Percentiles rank a stretch among this genome's conserved stretches.
phyloP scores from a whole-genome alignment of 2,329 filamentous ascomycete genomes.

The Chrysoporthe deuterocubensis region DNA sequence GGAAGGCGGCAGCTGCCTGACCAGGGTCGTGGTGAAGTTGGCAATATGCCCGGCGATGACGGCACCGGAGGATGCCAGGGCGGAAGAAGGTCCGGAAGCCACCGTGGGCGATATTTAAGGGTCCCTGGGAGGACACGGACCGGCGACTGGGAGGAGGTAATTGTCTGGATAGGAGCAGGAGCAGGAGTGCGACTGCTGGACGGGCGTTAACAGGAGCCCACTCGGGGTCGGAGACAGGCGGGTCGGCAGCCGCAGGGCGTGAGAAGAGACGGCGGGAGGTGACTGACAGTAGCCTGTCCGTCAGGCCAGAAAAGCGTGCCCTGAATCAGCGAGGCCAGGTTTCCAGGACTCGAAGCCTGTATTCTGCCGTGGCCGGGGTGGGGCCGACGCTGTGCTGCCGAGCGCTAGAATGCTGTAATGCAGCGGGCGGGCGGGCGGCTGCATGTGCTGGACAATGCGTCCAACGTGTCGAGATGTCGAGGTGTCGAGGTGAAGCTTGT shows the following conservation, averaged over 20 bases:
- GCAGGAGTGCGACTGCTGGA: background rate
- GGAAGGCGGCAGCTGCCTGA: constrained; percentile 46
- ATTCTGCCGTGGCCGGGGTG: constrained; percentile 26
- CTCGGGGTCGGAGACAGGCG: background rate
- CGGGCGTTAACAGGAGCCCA: background rate
- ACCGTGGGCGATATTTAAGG: constrained; percentile 55
- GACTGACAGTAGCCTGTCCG: background rate
- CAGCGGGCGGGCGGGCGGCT: constrained; percentile 4
- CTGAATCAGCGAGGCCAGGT: constrained; percentile 11
- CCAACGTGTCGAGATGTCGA: background rate
- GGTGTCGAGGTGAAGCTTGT: background rate
- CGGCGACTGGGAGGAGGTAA: constrained; percentile 15
- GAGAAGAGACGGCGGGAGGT: background rate
- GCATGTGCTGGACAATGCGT: constrained; percentile 4
- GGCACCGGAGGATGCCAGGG: constrained; percentile 67
- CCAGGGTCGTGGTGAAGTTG: constrained; percentile 54
- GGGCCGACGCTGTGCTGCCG: constrained; percentile 26
- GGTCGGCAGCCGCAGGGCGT: background rate
- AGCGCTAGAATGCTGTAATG: constrained; percentile 3
- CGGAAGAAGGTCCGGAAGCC: constrained; percentile 59
- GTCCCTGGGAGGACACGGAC: constrained; percentile 46
- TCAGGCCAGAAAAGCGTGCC: constrained; percentile 1
- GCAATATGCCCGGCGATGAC: constrained; percentile 50
- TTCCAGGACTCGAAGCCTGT: constrained; percentile 12
- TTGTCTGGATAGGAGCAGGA: background rate